These are phyloP conservation scores for Pyropia haitanensis DNA, from an alignment of 23 red algal species.

Conservation along the genomic window DNA sequence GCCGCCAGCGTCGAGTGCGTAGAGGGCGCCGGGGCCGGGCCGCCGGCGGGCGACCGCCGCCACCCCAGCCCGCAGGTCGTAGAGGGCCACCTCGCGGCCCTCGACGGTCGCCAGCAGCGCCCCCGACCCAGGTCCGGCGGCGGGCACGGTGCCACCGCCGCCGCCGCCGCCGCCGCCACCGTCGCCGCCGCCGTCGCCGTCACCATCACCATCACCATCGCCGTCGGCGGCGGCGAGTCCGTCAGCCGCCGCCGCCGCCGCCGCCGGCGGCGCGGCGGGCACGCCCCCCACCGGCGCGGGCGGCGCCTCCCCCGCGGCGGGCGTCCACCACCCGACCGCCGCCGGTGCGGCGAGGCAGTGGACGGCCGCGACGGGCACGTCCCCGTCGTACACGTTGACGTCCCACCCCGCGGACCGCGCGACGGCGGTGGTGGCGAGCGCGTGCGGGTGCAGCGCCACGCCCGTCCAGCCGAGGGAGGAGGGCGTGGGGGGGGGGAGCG, in stretches of 20 bases:
- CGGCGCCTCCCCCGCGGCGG: too few species aligned
- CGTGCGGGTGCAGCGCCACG: conserved; percentile 14
- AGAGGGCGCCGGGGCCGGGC: conserved; percentile 8
- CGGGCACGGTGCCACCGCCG: too few species aligned
- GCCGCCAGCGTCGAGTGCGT: conserved; percentile 22
- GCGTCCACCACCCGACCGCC: conserved; percentile 8
- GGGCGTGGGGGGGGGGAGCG: conserved; percentile 6
- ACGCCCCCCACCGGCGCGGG: too few species aligned
- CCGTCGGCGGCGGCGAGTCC: too few species aligned
- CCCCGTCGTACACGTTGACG: conserved; percentile 26
- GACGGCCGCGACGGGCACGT: conserved; percentile 8
- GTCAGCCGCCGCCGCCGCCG: too few species aligned
- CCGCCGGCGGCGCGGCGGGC: too few species aligned
- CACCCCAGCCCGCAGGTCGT: conserved; percentile 32
- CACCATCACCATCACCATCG: too few species aligned
- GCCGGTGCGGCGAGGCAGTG: conserved; percentile 6
- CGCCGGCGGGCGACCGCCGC: conserved; percentile 5
- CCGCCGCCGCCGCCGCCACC: too few species aligned
- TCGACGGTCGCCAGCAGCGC: conserved; percentile 22
- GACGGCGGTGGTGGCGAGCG: conserved; percentile 2
- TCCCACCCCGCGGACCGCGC: conserved; percentile 26
- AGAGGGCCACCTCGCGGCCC: conserved; percentile 23
- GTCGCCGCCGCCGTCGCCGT: too few species aligned
- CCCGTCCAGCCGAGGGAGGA: conserved; percentile 43
- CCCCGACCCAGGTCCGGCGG: background rate